Evolutionary conservation across 2,329 filamentous ascomycete genomes (phyloP).

Genomic region (Aspergillus udagawae): DNA sequence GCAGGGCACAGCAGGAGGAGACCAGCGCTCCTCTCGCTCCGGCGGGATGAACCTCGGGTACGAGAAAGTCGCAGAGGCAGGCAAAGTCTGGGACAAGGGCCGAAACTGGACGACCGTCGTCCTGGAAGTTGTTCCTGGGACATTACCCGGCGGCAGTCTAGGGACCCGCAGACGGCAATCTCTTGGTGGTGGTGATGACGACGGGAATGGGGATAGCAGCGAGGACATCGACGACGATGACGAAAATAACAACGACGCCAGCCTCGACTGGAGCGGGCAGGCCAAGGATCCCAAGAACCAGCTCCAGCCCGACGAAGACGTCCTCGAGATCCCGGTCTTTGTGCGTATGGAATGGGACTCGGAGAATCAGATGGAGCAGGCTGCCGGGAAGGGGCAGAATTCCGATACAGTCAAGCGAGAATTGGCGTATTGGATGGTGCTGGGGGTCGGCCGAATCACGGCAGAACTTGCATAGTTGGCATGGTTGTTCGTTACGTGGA

Average conservation of each 20-base stretch:
- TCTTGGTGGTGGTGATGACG: constrained; percentile 24
- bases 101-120: constrained; percentile 95
- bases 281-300: constrained; percentile 8
- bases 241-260: constrained; percentile 5
- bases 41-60: constrained; percentile 35
- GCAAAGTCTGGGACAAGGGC: constrained; percentile 93
- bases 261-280: constrained; percentile 26
- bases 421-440: constrained; percentile 90
- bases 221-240: constrained; percentile 27
- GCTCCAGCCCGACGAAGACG: constrained; percentile 53
- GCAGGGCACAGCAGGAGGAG: constrained; percentile 42
- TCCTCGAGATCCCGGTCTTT: constrained; percentile 89
- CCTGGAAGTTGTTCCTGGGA: constrained; percentile 74
- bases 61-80: constrained; percentile 68
- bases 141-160: constrained; percentile 26
- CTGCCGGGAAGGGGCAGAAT: constrained; percentile 46
- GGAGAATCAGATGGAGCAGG: constrained; percentile 46
- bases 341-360: constrained; percentile 87
- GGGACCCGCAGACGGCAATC: constrained; percentile 1
- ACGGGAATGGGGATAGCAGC: constrained; percentile 1
- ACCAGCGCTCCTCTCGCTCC: constrained; percentile 40
- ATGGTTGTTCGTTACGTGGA: neutral
- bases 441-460: constrained; percentile 79
- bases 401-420: constrained; percentile 74
- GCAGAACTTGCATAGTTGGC: constrained; percentile 6